phyloP scores from a whole-genome alignment of 2,329 filamentous ascomycete genomes.

The Fusarium acutatum region DNA sequence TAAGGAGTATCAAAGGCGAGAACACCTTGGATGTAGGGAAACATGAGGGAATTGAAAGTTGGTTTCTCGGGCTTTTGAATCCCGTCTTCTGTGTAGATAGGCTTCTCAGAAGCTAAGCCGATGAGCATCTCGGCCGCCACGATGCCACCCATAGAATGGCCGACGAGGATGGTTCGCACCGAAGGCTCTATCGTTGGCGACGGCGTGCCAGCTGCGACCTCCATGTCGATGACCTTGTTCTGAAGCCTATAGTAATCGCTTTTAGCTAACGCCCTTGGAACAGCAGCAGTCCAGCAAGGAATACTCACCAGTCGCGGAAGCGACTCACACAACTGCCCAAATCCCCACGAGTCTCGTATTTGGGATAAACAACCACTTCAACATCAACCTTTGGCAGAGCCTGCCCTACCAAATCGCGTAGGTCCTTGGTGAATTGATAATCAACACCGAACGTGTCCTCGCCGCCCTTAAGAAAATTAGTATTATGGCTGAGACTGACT shows the following conservation, averaged over 20 bases:
- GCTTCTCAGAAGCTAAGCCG: constrained; percentile 67
- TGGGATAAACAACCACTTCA: constrained; percentile 76
- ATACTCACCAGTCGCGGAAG: constrained; percentile 76
- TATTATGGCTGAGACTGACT: neutral
- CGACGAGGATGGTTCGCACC: constrained; percentile 81
- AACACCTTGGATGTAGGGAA: constrained; percentile 89
- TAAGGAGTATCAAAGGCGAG: constrained; percentile 96
- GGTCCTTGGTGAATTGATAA: constrained; percentile 74
- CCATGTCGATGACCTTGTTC: constrained; percentile 92
- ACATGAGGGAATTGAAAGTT: constrained; percentile 76
- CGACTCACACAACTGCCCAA: constrained; percentile 73
- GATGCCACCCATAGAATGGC: constrained; percentile 93
- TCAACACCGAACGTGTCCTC: constrained; percentile 78
- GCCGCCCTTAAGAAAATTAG: constrained; percentile 64
- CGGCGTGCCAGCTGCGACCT: constrained; percentile 81
- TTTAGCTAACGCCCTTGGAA: neutral
- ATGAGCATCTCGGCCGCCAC: constrained; percentile 90
- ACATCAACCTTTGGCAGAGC: constrained; percentile 76
- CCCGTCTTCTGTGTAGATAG: constrained; percentile 59
- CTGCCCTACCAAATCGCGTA: constrained; percentile 69
- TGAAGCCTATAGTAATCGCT: constrained; percentile 68
- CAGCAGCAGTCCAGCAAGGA: neutral
- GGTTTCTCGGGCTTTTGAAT: constrained; percentile 48
- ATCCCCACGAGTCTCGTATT: constrained; percentile 84
- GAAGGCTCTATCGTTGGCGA: constrained; percentile 88